Percentiles rank a stretch among this genome's conserved stretches.
These are phyloP conservation scores for Tolypocladium pustulatum DNA, from an alignment of 2,329 filamentous ascomycete genomes.

Conservation along the genomic window DNA sequence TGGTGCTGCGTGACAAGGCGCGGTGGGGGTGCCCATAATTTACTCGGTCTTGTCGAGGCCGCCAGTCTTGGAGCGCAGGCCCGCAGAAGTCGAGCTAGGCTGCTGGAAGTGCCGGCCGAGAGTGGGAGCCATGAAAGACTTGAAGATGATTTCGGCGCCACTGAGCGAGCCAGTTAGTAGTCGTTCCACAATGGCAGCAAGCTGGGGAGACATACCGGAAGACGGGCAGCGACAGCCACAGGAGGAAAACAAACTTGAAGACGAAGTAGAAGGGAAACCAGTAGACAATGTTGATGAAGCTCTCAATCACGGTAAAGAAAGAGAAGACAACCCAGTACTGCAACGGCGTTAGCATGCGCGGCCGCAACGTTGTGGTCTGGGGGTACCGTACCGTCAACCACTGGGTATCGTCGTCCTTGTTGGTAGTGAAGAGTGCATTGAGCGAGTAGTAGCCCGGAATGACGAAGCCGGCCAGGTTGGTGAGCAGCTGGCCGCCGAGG, in stretches of 20 bases:
- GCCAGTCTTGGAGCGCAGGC: conserved; percentile 82
- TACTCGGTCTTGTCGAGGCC: conserved; percentile 62
- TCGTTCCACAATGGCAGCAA: background rate
- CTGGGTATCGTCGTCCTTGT: conserved; percentile 72
- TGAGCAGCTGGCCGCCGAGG: conserved; percentile 78
- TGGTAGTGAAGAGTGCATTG: conserved; percentile 60
- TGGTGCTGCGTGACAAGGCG: background rate
- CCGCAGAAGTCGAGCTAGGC: conserved; percentile 64
- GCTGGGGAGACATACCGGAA: conserved; percentile 58
- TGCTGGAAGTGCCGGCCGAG: conserved; percentile 81
- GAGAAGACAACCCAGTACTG: conserved; percentile 85
- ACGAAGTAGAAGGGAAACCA: conserved; percentile 99
- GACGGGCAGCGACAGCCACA: conserved; percentile 94
- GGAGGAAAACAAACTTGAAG: conserved; percentile 96
- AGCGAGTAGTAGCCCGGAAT: conserved; percentile 81
- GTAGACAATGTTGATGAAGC: conserved; percentile 74
- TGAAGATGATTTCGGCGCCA: conserved; percentile 93
- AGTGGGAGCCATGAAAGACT: conserved; percentile 84
- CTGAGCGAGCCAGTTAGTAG: conserved; percentile 31
- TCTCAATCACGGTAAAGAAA: conserved; percentile 75
- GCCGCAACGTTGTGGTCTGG: background rate
- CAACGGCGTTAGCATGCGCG: conserved; percentile 10
- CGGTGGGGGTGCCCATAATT: conserved; percentile 10
- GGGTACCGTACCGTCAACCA: conserved; percentile 54
- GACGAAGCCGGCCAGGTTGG: conserved; percentile 76